Percentiles rank a stretch among this genome's conserved stretches.
These are phyloP conservation scores for Astrothelium macrocarpum DNA, from an alignment of 495 filamentous ascomycete species.

Conservation along the genomic window DNA sequence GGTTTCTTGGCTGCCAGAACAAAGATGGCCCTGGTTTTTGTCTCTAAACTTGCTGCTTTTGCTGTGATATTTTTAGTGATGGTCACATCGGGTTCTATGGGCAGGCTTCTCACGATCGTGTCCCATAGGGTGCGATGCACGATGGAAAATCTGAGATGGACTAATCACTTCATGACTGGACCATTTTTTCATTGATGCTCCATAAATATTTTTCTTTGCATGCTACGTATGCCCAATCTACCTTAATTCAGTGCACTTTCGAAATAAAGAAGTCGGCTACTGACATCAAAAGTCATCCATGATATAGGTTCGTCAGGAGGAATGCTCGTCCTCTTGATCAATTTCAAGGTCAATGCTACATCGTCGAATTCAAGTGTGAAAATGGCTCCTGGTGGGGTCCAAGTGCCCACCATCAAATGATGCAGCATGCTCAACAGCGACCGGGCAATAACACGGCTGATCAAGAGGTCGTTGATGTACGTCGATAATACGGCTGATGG, in stretches of 20 bases:
- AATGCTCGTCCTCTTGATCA: conserved; percentile 70
- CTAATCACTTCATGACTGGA: conserved; percentile 66
- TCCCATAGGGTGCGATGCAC: conserved; percentile 60
- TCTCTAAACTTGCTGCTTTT: conserved; percentile 53
- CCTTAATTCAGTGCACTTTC: background rate
- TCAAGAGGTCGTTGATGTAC: too few species aligned
- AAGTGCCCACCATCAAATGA: conserved; percentile 25
- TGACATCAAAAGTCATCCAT: conserved; percentile 80
- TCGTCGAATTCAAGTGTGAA: conserved; percentile 79
- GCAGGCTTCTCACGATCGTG: conserved; percentile 43
- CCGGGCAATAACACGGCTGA: background rate
- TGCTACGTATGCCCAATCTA: conserved; percentile 39
- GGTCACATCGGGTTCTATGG: background rate
- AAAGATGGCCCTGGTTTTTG: conserved; percentile 80
- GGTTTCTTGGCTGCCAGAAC: conserved; percentile 64
- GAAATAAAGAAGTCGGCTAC: conserved; percentile 17
- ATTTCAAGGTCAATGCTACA: conserved; percentile 55
- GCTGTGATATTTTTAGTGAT: conserved; percentile 36
- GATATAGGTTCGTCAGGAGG: conserved; percentile 75
- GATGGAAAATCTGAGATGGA: conserved; percentile 68
- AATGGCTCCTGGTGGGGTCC: conserved; percentile 73
- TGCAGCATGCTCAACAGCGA: conserved; percentile 17
- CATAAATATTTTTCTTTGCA: conserved; percentile 72
- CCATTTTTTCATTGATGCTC: conserved; percentile 84
- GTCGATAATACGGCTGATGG: too few species aligned